Evolutionary conservation across 2,329 filamentous ascomycete genomes (phyloP).

Genomic region (Helotiales sp.): DNA sequence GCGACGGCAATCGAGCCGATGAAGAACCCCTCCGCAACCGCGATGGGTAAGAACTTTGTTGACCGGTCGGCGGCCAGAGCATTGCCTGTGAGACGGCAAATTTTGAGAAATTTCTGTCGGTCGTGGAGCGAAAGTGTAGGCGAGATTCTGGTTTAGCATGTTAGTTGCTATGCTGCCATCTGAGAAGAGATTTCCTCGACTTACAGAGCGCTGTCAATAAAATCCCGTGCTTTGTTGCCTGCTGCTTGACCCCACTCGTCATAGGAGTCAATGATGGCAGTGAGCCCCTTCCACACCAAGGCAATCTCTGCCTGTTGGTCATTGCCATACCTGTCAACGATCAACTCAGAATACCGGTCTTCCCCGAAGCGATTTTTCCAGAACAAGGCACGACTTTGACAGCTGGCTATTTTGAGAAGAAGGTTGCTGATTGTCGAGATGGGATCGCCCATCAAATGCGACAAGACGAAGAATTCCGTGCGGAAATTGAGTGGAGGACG

Average conservation of each 20-base stretch:
- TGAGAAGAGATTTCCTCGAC: background rate
- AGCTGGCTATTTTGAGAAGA: slow-evolving; percentile 17
- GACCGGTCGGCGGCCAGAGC: slow-evolving; percentile 16
- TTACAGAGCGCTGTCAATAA: slow-evolving; percentile 7
- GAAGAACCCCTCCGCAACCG: slow-evolving; percentile 15
- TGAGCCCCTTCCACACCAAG: slow-evolving; percentile 68
- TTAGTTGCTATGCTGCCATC: background rate
- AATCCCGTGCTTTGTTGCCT: background rate
- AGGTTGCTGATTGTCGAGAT: slow-evolving; percentile 17
- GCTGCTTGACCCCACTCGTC: slow-evolving; percentile 17
- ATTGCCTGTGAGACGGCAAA: slow-evolving; percentile 1
- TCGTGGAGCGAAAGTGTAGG: background rate
- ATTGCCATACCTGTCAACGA: background rate
- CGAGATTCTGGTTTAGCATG: background rate
- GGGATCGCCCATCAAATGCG: slow-evolving; percentile 17
- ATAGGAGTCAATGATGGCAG: slow-evolving; percentile 15
- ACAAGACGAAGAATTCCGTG: slow-evolving; percentile 8
- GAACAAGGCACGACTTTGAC: slow-evolving; percentile 8
- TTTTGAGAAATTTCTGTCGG: background rate
- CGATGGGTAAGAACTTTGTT: slow-evolving; percentile 16
- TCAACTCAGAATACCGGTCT: background rate
- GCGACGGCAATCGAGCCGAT: slow-evolving; percentile 10
- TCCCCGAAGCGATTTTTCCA: slow-evolving; percentile 4
- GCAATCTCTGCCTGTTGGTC: slow-evolving; percentile 67
- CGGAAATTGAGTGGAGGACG: background rate